These are phyloP conservation scores for Russula brevipes DNA, from an alignment of 768 basidiomycete genomes.

Conservation along the genomic window DNA sequence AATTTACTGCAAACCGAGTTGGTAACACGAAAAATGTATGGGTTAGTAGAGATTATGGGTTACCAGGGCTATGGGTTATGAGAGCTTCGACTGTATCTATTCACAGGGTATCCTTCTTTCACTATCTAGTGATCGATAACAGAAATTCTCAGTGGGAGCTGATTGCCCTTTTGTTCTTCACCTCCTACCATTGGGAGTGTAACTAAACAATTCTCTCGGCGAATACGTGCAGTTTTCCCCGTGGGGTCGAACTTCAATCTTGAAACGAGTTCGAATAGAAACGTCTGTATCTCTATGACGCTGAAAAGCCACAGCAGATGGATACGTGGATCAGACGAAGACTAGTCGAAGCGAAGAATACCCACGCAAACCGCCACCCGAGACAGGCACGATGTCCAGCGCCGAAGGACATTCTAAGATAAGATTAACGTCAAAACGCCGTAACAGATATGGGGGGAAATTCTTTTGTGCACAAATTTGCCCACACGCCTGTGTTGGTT, in stretches of 20 bases:
- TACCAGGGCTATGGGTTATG: no score
- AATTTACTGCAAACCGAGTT: no score
- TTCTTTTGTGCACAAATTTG: constrained; percentile 5
- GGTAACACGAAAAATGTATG: no score
- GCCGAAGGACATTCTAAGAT: constrained; percentile 18
- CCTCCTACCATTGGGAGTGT: constrained; percentile 19
- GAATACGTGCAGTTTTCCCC: constrained; percentile 29
- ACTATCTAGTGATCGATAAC: constrained; percentile 3
- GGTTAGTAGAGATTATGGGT: no score
- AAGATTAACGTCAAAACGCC: neutral
- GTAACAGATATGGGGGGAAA: neutral
- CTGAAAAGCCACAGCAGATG: neutral
- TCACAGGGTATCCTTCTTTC: neutral
- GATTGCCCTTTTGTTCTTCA: constrained; percentile 18
- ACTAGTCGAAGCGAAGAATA: neutral
- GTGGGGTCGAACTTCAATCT: constrained; percentile 47
- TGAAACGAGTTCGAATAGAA: constrained; percentile 50
- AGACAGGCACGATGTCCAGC: constrained; percentile 18
- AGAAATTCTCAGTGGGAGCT: constrained; percentile 18
- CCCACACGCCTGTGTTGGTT: constrained; percentile 8
- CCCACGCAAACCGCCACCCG: constrained; percentile 20
- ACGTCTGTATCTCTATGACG: constrained; percentile 50
- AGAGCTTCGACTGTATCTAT: neutral
- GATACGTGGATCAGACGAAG: neutral
- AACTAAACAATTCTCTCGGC: constrained; percentile 27